Conservation (phyloP, 306 rosid genomes). For the Castanea crenata region DNA sequence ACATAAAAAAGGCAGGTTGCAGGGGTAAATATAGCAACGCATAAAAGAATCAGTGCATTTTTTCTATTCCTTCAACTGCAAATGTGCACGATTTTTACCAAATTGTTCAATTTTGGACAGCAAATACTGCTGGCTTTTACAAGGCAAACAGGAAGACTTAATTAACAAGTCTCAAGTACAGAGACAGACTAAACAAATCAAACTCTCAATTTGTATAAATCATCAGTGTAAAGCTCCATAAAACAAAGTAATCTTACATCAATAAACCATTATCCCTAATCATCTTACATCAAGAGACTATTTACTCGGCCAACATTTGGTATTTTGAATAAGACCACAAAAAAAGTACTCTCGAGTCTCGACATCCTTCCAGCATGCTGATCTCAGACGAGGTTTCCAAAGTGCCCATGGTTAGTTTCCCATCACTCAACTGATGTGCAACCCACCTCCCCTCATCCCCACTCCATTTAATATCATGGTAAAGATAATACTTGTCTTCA, state of each 20-base stretch:
- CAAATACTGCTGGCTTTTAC: background rate
- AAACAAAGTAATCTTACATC: background rate
- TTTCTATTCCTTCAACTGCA: background rate
- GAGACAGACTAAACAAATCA: background rate
- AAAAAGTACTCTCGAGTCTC: background rate
- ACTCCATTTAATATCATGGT: background rate
- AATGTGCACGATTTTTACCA: background rate
- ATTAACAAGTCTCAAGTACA: background rate
- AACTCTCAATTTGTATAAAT: background rate
- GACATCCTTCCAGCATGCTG: background rate
- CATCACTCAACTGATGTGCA: background rate
- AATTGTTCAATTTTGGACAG: background rate
- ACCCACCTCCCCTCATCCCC: background rate
- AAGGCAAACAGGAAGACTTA: background rate
- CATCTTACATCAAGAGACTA: conserved; percentile 7
- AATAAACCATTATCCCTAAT: background rate
- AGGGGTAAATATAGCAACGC: background rate
- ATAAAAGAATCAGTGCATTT: background rate
- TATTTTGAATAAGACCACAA: background rate
- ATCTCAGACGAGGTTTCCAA: background rate
- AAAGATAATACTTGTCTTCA: background rate
- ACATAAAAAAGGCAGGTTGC: background rate
- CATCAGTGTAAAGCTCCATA: background rate
- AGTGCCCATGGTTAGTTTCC: background rate
- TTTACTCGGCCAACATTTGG: background rate